A percentile compares a stretch with the other conserved stretches of the same genome.
These are phyloP conservation scores for Ceriops decandra DNA, from an alignment of 345 rosid species.

Conservation along the genomic window DNA sequence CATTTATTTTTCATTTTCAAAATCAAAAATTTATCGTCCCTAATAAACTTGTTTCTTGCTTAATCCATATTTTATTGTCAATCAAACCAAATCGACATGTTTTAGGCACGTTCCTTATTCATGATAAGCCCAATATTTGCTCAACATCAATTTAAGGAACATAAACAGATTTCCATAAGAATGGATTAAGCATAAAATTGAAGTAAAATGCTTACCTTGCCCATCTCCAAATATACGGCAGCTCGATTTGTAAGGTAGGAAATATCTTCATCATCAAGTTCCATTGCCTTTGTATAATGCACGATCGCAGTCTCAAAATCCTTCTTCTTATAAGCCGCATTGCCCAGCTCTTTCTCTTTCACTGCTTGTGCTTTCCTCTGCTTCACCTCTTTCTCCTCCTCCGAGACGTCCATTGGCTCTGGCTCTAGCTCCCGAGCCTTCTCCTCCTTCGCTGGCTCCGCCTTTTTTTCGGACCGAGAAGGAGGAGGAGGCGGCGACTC, in stretches of 20 bases:
- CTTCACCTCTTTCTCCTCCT: conserved; percentile 36
- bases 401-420: conserved; percentile 29
- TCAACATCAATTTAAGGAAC: too few relatives aligned
- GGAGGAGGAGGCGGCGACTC: conserved; percentile 32
- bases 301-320: conserved; percentile 78
- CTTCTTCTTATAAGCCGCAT: conserved; percentile 93
- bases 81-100: too few relatives aligned
- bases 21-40: too few relatives aligned
- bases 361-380: conserved; percentile 42
- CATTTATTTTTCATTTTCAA: too few relatives aligned
- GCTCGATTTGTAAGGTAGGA: conserved; percentile 88
- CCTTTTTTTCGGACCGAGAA: conserved; percentile 11
- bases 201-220: conserved; percentile 43
- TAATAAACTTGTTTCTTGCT: too few relatives aligned
- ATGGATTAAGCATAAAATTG: too few relatives aligned
- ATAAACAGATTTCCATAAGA: too few relatives aligned
- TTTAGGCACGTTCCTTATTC: too few relatives aligned
- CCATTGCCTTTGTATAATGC: conserved; percentile 75
- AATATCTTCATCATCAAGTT: conserved; percentile 83
- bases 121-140: too few relatives aligned
- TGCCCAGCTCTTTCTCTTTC: conserved; percentile 91
- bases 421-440: conserved; percentile 34
- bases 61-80: too few relatives aligned
- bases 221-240: conserved; percentile 92
- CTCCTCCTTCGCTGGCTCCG: conserved; percentile 30